Conservation (phyloP, 2,329 filamentous ascomycete genomes). For the Tolypocladium paradoxum region DNA sequence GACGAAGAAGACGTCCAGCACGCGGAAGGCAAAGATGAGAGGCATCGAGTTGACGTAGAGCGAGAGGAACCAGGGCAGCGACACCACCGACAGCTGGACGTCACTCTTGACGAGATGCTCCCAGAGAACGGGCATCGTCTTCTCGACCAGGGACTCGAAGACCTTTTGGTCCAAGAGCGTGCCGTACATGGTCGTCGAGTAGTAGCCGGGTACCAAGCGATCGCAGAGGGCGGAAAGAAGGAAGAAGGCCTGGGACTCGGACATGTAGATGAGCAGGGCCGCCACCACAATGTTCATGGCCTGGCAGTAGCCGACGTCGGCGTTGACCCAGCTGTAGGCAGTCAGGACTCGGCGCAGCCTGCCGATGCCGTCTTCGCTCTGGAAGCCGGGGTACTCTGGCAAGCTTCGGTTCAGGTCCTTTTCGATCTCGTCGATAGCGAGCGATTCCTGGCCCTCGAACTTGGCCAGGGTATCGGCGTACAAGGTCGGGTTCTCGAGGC, state of each 20-base stretch:
- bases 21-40: slow-evolving; percentile 90
- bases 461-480: slow-evolving; percentile 78
- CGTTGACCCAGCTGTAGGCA: slow-evolving; percentile 94
- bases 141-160: slow-evolving; percentile 95
- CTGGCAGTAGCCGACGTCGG: slow-evolving; percentile 95
- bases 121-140: slow-evolving; percentile 97
- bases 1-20: slow-evolving; percentile 95
- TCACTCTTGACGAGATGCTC: slow-evolving; percentile 96
- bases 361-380: slow-evolving; percentile 90
- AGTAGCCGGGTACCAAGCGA: slow-evolving; percentile 87
- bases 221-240: slow-evolving; percentile 86
- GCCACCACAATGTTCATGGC: slow-evolving; percentile 99
- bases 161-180: slow-evolving; percentile 94
- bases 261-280: slow-evolving; percentile 97
- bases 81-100: slow-evolving; percentile 94
- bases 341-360: slow-evolving; percentile 83
- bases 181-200: slow-evolving; percentile 98
- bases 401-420: slow-evolving; percentile 95
- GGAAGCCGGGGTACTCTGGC: slow-evolving; percentile 94
- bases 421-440: slow-evolving; percentile 98
- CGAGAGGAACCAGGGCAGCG: slow-evolving; percentile 93
- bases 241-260: slow-evolving; percentile 91
- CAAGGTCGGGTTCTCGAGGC: slow-evolving; percentile 73
- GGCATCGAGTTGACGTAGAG: slow-evolving; percentile 99
- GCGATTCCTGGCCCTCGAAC: slow-evolving; percentile 73